Evolutionary conservation across 257 asterid genomes (phyloP), one percentile per base, ranked within the genome.

Genomic region (Ophiorrhiza pumila): DNA sequence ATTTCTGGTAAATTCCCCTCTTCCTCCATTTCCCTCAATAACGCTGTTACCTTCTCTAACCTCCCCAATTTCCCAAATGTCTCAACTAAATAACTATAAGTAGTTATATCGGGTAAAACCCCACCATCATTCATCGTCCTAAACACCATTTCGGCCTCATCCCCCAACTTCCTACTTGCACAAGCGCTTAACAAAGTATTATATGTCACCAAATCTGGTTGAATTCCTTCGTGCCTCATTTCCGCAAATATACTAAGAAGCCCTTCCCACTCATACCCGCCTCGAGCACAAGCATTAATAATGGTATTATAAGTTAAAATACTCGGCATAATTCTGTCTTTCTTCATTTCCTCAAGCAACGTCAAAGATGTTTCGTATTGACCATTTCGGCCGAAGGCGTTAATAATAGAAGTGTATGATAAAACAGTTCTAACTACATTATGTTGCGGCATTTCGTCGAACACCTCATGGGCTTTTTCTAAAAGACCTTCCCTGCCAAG

Each of bases 121-220:
- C 98, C 98, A 6, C 94, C 88, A 81, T 93, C 97, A 18, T 89
- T 93, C 98, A 93, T 93, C 3, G 97, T 93, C 86, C 92, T 87
- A 78, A 93, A 93, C 81, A 93, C 94, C 98, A 91, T 91, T 77
- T 88, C 96, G 3, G 96, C 97, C 85, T 93, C 98, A 67, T 93
- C 97, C 71, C 95, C 94, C 60, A 93, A 83, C 60, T 83, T 90
- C 79, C 96, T 83, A 77, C 65, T 83, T 7, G 96, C 80, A 75
- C 98, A 94, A 15, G 98, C 96, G 76, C 97, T 84, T 80, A 94
- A 77, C 83, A 94, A 64, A 11, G 96, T 89, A 77, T 91, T 94
- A 56, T 91, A 89, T 8, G 98, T 94, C 65, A 94, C 94, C 83
- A 94, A 86, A 85, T 94, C 98, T 25, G 98, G 97, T 59, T 87